These are phyloP conservation scores for Erythrophleum fordii DNA, from an alignment of 306 rosid genomes.

Conservation along the genomic window DNA sequence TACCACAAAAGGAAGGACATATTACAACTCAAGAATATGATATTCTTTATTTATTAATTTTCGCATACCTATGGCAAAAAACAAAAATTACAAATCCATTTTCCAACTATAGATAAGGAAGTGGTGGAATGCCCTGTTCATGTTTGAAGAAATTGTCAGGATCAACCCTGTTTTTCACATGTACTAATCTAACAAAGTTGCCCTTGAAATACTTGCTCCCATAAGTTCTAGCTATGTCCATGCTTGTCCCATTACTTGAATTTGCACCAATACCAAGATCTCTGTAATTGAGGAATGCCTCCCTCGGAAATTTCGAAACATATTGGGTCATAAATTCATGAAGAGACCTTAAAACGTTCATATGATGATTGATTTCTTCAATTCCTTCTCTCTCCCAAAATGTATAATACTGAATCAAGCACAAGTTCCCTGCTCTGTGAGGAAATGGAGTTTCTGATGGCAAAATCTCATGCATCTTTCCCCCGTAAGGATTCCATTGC, in stretches of 20 bases:
- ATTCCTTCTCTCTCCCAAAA: slow-evolving; percentile 43
- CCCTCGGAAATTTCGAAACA: slow-evolving; percentile 45
- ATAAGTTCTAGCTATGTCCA: neutral
- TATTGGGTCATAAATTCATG: slow-evolving; percentile 38
- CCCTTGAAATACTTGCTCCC: slow-evolving; percentile 38
- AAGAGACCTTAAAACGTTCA: slow-evolving; percentile 39
- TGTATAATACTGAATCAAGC: slow-evolving; percentile 49
- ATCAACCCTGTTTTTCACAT: slow-evolving; percentile 42
- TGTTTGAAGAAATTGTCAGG: slow-evolving; percentile 38
- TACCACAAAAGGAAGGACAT: no score
- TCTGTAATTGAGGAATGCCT: slow-evolving; percentile 48
- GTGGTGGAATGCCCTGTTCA: slow-evolving; percentile 51
- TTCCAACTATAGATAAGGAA: neutral
- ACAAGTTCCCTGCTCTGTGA: slow-evolving; percentile 46
- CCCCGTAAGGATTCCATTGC: slow-evolving; percentile 56
- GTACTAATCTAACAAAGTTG: slow-evolving; percentile 38
- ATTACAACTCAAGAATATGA: no score
- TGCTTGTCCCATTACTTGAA: slow-evolving; percentile 32
- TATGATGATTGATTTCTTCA: neutral
- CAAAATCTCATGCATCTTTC: slow-evolving; percentile 47
- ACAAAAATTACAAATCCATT: no score
- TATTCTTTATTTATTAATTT: no score
- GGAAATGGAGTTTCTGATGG: slow-evolving; percentile 49
- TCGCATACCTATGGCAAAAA: no score
- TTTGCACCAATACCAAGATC: slow-evolving; percentile 45